phyloP scores from a whole-genome alignment of 768 basidiomycete genomes.

The Tricholoma furcatifolium region DNA sequence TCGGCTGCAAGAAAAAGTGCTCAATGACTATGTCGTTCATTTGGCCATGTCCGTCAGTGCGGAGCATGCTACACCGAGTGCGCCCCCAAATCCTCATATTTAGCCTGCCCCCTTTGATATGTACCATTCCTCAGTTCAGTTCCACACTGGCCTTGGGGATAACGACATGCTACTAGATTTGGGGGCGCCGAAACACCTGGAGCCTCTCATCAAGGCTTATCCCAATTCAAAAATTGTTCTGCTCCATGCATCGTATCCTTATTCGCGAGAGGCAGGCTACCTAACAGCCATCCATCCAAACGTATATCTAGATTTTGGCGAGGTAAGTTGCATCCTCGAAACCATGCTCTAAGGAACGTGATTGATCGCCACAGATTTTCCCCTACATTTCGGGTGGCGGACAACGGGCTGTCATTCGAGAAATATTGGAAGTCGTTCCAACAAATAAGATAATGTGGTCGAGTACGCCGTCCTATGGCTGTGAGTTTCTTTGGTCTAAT shows the following conservation, averaged over 20 bases:
- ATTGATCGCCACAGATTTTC: slow-evolving; percentile 45
- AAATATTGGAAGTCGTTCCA: slow-evolving; percentile 69
- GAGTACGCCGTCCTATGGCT: slow-evolving; percentile 40
- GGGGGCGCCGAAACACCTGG: slow-evolving; percentile 66
- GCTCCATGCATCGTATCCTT: slow-evolving; percentile 78
- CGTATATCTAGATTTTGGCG: slow-evolving; percentile 79
- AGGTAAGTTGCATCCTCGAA: slow-evolving; percentile 39
- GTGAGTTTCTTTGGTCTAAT: neutral
- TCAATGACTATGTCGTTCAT: slow-evolving; percentile 70
- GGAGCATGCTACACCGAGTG: slow-evolving; percentile 58
- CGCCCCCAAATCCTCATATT: slow-evolving; percentile 11
- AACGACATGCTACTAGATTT: slow-evolving; percentile 59
- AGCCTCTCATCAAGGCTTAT: slow-evolving; percentile 64
- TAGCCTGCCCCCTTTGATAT: neutral
- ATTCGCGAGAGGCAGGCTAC: slow-evolving; percentile 76
- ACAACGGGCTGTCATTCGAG: slow-evolving; percentile 55
- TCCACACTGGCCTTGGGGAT: slow-evolving; percentile 82
- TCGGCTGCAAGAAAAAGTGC: slow-evolving; percentile 55
- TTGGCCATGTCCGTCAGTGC: slow-evolving; percentile 53
- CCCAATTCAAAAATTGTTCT: slow-evolving; percentile 63
- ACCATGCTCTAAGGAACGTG: neutral
- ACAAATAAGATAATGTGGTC: slow-evolving; percentile 84
- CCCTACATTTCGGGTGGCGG: slow-evolving; percentile 64
- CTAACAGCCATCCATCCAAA: slow-evolving; percentile 69
- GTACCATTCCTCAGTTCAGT: slow-evolving; percentile 57